These are phyloP conservation scores for Combretum micranthum DNA, from an alignment of 345 rosid species.

Conservation along the genomic window DNA sequence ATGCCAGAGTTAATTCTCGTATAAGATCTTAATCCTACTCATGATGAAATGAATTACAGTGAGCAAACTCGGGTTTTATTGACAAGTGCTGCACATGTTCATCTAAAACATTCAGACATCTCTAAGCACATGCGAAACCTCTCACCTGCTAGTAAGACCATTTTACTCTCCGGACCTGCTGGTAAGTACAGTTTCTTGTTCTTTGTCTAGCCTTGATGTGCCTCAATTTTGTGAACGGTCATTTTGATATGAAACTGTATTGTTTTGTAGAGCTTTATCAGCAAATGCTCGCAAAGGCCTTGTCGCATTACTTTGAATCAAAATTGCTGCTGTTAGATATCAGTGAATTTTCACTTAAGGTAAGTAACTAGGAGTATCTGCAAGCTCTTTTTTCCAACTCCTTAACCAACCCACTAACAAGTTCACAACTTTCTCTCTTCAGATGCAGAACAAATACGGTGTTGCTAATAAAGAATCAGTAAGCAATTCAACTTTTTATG, in stretches of 20 bases:
- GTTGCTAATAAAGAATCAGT: conserved; percentile 60
- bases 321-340: conserved; percentile 77
- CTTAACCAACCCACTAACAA: conserved; percentile 11
- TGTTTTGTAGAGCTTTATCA: conserved; percentile 62
- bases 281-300: conserved; percentile 93
- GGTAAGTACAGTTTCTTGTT: conserved; percentile 35
- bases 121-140: conserved; percentile 88
- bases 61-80: conserved; percentile 56
- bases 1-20: neutral
- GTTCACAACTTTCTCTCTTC: conserved; percentile 17
- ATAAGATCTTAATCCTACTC: conserved; percentile 1
- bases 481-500: conserved; percentile 16
- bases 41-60: conserved; percentile 35
- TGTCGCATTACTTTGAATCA: conserved; percentile 72
- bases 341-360: conserved; percentile 76
- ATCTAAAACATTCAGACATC: conserved; percentile 67
- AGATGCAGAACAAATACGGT: conserved; percentile 94
- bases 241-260: conserved; percentile 9
- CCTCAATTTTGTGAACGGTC: neutral
- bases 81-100: conserved; percentile 83
- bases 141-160: conserved; percentile 81
- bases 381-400: neutral
- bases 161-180: conserved; percentile 87
- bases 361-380: conserved; percentile 28
- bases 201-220: neutral